These are phyloP conservation scores for Posidonia australis DNA, from an alignment of 106 monocot species.

Conservation along the genomic window DNA sequence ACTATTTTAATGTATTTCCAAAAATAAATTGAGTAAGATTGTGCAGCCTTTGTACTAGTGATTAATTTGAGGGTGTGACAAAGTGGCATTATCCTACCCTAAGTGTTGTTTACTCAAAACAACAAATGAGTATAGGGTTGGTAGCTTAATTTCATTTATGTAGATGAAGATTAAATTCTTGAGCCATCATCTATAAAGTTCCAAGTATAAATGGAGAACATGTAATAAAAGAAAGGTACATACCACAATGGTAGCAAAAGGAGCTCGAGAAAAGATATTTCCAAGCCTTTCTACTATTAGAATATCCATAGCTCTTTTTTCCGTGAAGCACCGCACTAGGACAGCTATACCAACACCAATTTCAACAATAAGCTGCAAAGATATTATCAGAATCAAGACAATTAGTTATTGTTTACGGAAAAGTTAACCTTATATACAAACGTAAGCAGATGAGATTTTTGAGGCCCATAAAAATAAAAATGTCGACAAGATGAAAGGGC, in stretches of 20 bases:
- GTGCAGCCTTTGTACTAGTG: no score
- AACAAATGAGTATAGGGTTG: no score
- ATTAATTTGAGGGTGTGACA: no score
- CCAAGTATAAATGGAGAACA: constrained; percentile 4
- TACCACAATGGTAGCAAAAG: constrained; percentile 50
- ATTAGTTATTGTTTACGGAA: background rate
- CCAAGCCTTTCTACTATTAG: constrained; percentile 40
- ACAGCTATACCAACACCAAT: constrained; percentile 39
- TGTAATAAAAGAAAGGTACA: background rate
- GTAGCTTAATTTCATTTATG: no score
- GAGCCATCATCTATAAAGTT: background rate
- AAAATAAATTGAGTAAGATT: no score
- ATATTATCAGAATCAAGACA: background rate
- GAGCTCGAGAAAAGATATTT: constrained; percentile 27
- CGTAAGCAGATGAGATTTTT: background rate
- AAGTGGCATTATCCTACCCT: no score
- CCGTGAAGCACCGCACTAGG: constrained; percentile 38
- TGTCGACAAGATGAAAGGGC: no score
- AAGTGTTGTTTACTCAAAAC: no score
- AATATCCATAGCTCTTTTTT: constrained; percentile 24
- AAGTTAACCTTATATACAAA: background rate
- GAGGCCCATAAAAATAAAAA: no score
- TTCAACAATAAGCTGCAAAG: constrained; percentile 38
- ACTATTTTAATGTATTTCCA: no score
- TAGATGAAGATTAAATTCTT: no score